Evolutionary conservation across 108 stramenopile genomes (phyloP).

Genomic region (Stephanodiscus minutulus): DNA sequence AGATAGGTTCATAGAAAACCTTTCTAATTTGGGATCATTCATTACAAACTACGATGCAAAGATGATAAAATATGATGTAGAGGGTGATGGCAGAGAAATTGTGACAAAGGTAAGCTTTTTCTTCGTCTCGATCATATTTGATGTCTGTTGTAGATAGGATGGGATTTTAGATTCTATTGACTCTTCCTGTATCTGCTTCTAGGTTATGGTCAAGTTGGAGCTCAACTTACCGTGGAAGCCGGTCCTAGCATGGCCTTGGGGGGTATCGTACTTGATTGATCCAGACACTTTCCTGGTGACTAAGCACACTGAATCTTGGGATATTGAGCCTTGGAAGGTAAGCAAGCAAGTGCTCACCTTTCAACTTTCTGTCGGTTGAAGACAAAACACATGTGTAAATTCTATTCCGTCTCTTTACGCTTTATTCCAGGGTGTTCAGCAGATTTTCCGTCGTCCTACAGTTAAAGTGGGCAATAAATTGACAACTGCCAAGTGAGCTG

Average conservation of each 20-base stretch:
- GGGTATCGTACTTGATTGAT: slow-evolving; percentile 79
- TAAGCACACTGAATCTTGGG: slow-evolving; percentile 80
- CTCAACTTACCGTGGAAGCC: slow-evolving; percentile 92
- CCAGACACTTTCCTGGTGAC: slow-evolving; percentile 66
- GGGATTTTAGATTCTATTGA: slow-evolving; percentile 2
- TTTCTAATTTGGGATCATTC: slow-evolving; percentile 87
- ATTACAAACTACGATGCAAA: slow-evolving; percentile 80
- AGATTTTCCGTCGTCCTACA: slow-evolving; percentile 81
- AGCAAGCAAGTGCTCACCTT: slow-evolving; percentile 5
- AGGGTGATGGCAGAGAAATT: slow-evolving; percentile 34
- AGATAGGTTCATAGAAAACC: slow-evolving; percentile 86
- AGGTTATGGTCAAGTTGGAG: slow-evolving; percentile 88
- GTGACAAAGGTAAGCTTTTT: slow-evolving; percentile 33
- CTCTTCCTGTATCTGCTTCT: background rate
- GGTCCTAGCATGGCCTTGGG: slow-evolving; percentile 87
- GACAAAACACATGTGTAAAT: background rate
- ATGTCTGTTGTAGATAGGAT: background rate
- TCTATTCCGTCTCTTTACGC: background rate
- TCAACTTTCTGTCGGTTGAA: background rate
- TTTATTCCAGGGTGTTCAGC: slow-evolving; percentile 64
- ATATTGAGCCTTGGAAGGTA: slow-evolving; percentile 77
- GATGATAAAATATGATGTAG: slow-evolving; percentile 57
- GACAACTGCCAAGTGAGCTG: background rate
- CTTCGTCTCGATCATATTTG: background rate
- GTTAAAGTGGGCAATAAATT: slow-evolving; percentile 33